These are phyloP conservation scores for Talaromyces liani DNA, from an alignment of 495 filamentous ascomycete genomes.

Conservation along the genomic window DNA sequence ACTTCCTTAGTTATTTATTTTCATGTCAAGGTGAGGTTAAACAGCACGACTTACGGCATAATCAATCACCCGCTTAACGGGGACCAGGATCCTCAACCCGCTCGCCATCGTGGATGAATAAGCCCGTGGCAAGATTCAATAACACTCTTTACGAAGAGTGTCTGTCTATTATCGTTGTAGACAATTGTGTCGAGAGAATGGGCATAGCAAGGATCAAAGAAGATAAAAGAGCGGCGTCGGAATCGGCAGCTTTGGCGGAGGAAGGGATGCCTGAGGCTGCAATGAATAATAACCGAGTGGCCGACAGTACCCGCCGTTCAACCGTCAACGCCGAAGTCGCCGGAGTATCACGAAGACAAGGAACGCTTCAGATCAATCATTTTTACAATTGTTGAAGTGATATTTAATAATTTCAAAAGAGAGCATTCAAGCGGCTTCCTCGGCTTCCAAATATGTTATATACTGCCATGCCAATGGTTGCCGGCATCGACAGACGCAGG, in stretches of 20 bases:
- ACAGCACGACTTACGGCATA: conserved; percentile 86
- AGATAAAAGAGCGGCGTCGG: not conserved
- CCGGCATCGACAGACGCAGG: not conserved
- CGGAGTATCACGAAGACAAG: not conserved
- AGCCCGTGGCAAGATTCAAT: not conserved
- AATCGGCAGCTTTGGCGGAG: not conserved
- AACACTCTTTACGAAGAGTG: not conserved
- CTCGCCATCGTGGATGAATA: conserved; percentile 53
- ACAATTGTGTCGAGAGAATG: not conserved
- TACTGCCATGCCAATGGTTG: not conserved
- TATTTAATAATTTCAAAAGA: not conserved
- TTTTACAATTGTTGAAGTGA: not conserved
- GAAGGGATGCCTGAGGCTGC: not conserved
- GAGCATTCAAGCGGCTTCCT: not conserved
- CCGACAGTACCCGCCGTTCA: not conserved
- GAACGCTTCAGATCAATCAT: too few species aligned
- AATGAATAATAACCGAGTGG: not conserved
- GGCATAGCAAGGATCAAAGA: not conserved
- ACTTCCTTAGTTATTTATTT: not conserved
- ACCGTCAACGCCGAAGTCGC: not conserved
- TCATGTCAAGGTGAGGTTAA: conserved; percentile 56
- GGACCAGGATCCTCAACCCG: conserved; percentile 80
- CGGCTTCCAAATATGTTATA: too few species aligned
- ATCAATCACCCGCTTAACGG: conserved; percentile 97
- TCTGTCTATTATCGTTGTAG: not conserved